Evolutionary conservation across 495 filamentous ascomycete species (phyloP), one percentile per base, ranked within the genome.

Genomic region (Zalerion maritima): DNA sequence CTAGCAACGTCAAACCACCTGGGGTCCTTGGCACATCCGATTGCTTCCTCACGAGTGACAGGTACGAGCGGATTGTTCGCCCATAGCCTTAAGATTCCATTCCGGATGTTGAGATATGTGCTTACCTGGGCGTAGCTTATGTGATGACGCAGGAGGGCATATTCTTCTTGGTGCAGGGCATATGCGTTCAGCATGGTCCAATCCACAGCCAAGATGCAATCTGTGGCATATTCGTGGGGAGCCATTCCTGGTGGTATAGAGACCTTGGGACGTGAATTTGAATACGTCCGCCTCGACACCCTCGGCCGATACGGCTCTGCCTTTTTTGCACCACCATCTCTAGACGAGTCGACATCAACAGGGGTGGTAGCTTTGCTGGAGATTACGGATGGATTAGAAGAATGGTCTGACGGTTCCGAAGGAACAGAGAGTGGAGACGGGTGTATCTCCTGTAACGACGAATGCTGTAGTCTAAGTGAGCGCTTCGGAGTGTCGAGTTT

Each of bases 51-150:
- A 18, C 73, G 66, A 10, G 75, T 80, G 14, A 99, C 85, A 41
- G 71, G 68, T 23, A 92, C 77, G 44, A 91, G 73, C 1, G 89
- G 82, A 51, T 99, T 94, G 37, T 75, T 69, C 7, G 79, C 71
- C 85, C 86, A 99, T 21, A 96, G 58, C 31, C 91, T 69, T 16
- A 99, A 56, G 37, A 96, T 93, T 3, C 85, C 84, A 52, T 99
- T 99, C 34, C 89, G 67, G 35, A 99, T 94, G 52, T 94, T 94
- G 18, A 99, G 55, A 50, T 96, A 99, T n/a, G 79, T 77, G 6
- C 89, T 92, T 31, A 96, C 83, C 45, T 99, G 87, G 18, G 75
- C 61, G 41, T 81, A 75, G 46, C 75, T 91, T 34, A 99, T 71
- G 49, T 89, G 73, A 21, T 80, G 61, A 33, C 78, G 69, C 13